Percentiles rank a stretch among this genome's conserved stretches.
phyloP scores from a whole-genome alignment of 2,329 filamentous ascomycete species.

The Sclerotinia glacialis region DNA sequence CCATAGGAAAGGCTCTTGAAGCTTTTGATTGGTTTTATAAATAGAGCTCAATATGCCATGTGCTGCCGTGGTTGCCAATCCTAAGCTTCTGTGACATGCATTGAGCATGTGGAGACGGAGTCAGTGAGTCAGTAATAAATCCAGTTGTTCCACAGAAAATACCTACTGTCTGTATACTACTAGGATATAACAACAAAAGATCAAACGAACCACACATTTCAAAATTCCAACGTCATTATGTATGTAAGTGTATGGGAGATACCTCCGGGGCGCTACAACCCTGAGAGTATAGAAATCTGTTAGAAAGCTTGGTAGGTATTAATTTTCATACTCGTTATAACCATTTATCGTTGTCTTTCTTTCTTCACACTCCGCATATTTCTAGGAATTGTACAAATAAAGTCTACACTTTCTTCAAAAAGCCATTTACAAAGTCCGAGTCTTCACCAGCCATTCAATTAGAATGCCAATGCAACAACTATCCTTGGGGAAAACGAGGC shows the following conservation, averaged over 20 bases:
- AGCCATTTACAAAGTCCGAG: constrained; percentile 17
- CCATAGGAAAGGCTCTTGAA: neutral
- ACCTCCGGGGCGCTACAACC: neutral
- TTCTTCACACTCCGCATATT: neutral
- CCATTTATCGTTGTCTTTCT: neutral
- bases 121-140: too few relatives aligned
- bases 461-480: constrained; percentile 51
- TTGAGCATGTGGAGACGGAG: neutral
- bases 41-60: constrained; percentile 5
- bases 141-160: neutral
- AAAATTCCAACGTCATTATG: constrained; percentile 10
- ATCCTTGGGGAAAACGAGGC: constrained; percentile 65
- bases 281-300: neutral
- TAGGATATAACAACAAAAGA: constrained; percentile 17
- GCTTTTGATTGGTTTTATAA: neutral
- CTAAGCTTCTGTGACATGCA: constrained; percentile 6
- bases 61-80: neutral
- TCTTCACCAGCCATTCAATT: constrained; percentile 49
- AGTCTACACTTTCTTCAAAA: too few relatives aligned
- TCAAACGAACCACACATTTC: constrained; percentile 4
- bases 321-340: neutral
- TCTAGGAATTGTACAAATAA: neutral
- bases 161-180: neutral
- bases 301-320: constrained; percentile 12
- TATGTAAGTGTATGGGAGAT: constrained; percentile 10